Evolutionary conservation across 306 rosid genomes (phyloP), one percentile per base, ranked within the genome.

Genomic region (Senna tora): DNA sequence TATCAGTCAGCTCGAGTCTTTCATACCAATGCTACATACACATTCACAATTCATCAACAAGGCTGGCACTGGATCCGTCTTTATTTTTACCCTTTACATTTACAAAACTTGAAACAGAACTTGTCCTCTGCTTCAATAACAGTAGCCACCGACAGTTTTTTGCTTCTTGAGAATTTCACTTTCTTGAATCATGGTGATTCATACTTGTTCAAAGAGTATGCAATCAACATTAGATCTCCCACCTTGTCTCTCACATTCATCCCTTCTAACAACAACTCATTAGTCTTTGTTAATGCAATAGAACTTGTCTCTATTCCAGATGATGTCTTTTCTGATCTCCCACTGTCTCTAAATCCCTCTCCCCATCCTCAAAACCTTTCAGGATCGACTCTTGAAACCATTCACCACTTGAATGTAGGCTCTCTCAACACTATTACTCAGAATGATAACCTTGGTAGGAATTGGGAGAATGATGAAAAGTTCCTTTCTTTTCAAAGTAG

Each of bases 51-150:
- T 60, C 32, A 34, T 73, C 61, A 63, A 73, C 19, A 64, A 56
- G 96, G 92, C 25, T 78, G 90, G 67, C 98, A 93, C 81, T 93
- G 96, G 98, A 65, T 90, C 65, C 86, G 98, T 68, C 81, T 93
- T 20, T 90, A 90, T 56, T 90, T 93, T 53, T 89, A 63, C 58
- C 89, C 94, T 25, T 34, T 88, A n/a, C n/a, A n/a, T n/a, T n/a
- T n/a, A 30, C 53, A 80, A 5, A 84, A 79, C 65, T 70, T 77
- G 28, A 38, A 65, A 17, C 86, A 70, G 38, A 72, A 81, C 79
- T 79, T 93, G 86, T 62, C 56, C 15, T 77, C 87, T 67, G 87
- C 85, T 4, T 57, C 79, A 10, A 54, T 88, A 25, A 83, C 87
- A 13, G 89, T 88, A 4, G 82, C 79, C 47, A 62, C 85, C 30